phyloP scores from a whole-genome alignment of 1,284 basidiomycete species.

The Cerrena zonata region DNA sequence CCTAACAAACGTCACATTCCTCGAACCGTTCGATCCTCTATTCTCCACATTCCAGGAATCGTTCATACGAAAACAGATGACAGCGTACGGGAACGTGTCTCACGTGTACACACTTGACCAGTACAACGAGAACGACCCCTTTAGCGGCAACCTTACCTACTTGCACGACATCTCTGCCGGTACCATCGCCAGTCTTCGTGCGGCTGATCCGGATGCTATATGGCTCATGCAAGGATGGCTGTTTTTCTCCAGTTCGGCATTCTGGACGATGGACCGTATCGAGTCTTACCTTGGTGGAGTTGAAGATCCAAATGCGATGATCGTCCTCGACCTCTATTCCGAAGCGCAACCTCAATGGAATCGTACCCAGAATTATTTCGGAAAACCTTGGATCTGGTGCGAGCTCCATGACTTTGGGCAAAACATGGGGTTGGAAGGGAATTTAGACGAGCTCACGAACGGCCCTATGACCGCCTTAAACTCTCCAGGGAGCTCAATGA shows the following conservation, averaged over 20 bases:
- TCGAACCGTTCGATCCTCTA: constrained; percentile 38
- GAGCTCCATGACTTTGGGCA: constrained; percentile 39
- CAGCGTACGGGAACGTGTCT: constrained; percentile 35
- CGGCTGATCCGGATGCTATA: constrained; percentile 34
- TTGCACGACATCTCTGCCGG: constrained; percentile 29
- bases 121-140: constrained; percentile 41
- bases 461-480: constrained; percentile 30
- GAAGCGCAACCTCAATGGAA: constrained; percentile 40
- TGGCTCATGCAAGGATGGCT: constrained; percentile 46
- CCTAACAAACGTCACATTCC: constrained; percentile 35
- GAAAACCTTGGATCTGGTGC: constrained; percentile 42
- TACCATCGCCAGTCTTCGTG: constrained; percentile 34
- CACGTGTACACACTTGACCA: constrained; percentile 43
- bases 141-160: constrained; percentile 31
- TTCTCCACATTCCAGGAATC: constrained; percentile 34
- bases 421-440: constrained; percentile 39
- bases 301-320: constrained; percentile 32
- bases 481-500: constrained; percentile 30
- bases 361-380: constrained; percentile 34
- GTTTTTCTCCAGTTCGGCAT: constrained; percentile 31
- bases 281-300: constrained; percentile 38
- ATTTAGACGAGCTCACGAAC: constrained; percentile 30
- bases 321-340: constrained; percentile 40
- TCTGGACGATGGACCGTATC: constrained; percentile 38
- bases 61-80: constrained; percentile 37